Percentiles rank a stretch among this genome's conserved stretches.
Evolutionary conservation across 2,329 filamentous ascomycete genomes (phyloP).

Genomic region (Colletotrichum sp.): DNA sequence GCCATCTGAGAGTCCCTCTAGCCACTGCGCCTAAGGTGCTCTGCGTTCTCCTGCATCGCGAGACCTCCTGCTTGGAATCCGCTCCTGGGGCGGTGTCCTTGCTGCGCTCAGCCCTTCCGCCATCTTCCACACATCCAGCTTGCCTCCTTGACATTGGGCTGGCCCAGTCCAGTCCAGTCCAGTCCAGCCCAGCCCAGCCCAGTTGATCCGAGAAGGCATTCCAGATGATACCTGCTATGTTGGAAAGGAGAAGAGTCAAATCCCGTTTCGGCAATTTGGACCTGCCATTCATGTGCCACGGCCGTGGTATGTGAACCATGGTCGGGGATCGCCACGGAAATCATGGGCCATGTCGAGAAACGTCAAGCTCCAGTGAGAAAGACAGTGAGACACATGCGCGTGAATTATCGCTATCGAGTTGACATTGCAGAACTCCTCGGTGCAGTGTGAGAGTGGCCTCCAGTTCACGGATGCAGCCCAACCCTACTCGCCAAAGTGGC

Average conservation of each 20-base stretch:
- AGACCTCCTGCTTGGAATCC: neutral
- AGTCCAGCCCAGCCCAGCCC: neutral
- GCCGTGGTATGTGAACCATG: neutral
- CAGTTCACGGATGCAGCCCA: neutral
- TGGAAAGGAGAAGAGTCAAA: neutral
- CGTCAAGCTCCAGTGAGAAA: neutral
- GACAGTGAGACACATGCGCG: neutral
- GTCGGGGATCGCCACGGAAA: neutral
- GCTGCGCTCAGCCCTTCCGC: neutral
- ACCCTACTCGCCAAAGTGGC: neutral
- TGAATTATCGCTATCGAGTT: neutral
- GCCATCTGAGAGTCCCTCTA: neutral
- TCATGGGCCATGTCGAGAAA: neutral
- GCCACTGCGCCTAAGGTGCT: neutral
- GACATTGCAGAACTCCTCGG: neutral
- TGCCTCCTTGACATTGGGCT: neutral
- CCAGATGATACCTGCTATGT: neutral
- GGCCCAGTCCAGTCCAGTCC: neutral
- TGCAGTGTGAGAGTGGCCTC: fast-evolving
- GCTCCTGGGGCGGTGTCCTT: neutral
- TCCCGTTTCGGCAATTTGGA: neutral
- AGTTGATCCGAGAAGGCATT: neutral
- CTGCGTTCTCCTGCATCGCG: neutral
- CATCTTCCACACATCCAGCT: neutral
- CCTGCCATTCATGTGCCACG: neutral